These are phyloP conservation scores for Kernera saxatilis DNA, from an alignment of 345 rosid genomes.

Conservation along the genomic window DNA sequence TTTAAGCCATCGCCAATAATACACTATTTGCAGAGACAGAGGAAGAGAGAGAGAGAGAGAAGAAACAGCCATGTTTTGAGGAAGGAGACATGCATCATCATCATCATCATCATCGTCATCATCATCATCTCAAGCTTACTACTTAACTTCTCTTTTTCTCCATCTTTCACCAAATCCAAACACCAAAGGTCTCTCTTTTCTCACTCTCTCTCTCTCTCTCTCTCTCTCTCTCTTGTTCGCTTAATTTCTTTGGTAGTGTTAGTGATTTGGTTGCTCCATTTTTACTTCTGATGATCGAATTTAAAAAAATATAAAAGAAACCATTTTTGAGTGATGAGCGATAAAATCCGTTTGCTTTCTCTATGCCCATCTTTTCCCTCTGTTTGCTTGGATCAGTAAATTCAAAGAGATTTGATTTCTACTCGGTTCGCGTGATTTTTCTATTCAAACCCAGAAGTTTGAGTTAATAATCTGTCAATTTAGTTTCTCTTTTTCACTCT, in stretches of 20 bases:
- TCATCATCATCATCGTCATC: conserved; percentile 9
- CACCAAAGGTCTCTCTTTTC: conserved; percentile 23
- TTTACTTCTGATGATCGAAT: background rate
- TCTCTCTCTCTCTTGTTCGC: background rate
- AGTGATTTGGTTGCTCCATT: conserved; percentile 15
- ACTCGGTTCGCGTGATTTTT: background rate
- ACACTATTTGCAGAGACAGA: conserved; percentile 29
- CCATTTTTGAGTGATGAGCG: background rate
- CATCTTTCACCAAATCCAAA: conserved; percentile 23
- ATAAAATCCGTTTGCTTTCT: conserved; percentile 5
- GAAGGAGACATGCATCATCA: conserved; percentile 36
- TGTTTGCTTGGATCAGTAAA: conserved; percentile 20
- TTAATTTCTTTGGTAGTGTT: conserved; percentile 12
- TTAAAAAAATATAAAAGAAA: background rate
- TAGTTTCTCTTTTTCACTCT: background rate
- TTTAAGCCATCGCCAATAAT: conserved; percentile 36
- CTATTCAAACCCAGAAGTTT: background rate
- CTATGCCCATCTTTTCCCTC: background rate
- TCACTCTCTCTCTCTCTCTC: background rate
- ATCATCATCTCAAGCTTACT: conserved; percentile 18
- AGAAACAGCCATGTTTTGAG: conserved; percentile 34
- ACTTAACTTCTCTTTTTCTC: conserved; percentile 27
- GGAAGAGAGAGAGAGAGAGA: conserved; percentile 18
- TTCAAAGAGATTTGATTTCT: conserved; percentile 6
- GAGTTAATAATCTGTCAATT: background rate